phyloP scores from a whole-genome alignment of 495 filamentous ascomycete species.

The Trichoderma asperelloides region DNA sequence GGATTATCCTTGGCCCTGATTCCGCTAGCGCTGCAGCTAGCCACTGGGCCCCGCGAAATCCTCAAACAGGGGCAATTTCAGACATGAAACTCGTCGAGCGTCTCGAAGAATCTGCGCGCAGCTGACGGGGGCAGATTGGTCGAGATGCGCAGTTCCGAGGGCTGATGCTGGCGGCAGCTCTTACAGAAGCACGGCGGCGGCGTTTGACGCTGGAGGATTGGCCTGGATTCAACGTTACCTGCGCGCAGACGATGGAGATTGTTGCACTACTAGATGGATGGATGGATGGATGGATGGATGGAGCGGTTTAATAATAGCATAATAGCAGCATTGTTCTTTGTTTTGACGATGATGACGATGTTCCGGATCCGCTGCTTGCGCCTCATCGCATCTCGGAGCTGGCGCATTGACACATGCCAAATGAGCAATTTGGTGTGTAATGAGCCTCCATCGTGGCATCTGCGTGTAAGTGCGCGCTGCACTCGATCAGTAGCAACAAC shows the following conservation, averaged over 20 bases:
- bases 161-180: not conserved
- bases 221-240: not conserved
- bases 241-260: too few relatives aligned
- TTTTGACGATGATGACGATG: not conserved
- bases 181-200: not conserved
- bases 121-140: not conserved
- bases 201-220: not conserved
- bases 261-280: too few relatives aligned
- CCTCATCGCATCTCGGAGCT: too few relatives aligned
- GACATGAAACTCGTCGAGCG: not conserved
- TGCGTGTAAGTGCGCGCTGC: too few relatives aligned
- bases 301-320: not conserved
- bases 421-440: not conserved
- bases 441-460: not conserved
- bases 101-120: not conserved
- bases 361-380: not conserved
- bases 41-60: not conserved
- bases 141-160: not conserved
- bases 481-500: too few relatives aligned
- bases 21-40: not conserved
- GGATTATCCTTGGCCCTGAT: not conserved
- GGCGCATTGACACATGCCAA: not conserved
- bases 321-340: not conserved
- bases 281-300: too few relatives aligned
- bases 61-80: constrained; percentile 3